phyloP scores from a whole-genome alignment of 140 eudicot species.

The Anethum foeniculum region DNA sequence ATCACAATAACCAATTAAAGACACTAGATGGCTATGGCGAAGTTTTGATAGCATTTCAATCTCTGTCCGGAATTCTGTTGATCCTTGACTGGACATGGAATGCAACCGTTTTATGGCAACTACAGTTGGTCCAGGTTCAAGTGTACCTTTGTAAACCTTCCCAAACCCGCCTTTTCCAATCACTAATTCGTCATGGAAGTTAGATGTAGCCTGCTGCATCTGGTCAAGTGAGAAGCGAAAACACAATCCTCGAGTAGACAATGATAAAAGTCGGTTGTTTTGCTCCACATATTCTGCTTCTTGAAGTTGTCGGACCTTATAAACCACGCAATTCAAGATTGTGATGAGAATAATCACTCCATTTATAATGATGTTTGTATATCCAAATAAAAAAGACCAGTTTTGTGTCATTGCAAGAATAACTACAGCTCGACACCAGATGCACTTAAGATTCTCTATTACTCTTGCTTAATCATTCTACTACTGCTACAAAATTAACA shows the following conservation, averaged over 20 bases:
- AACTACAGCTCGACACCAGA: background rate
- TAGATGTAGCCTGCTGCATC: background rate
- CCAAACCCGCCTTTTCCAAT: constrained; percentile 6
- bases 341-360: background rate
- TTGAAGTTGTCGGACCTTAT: background rate
- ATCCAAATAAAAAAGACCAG: background rate
- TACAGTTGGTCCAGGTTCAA: background rate
- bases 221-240: background rate
- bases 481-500: background rate
- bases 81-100: background rate
- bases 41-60: background rate
- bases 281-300: background rate
- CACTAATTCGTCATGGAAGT: background rate
- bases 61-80: constrained; percentile 4
- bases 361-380: background rate
- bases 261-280: background rate
- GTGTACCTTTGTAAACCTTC: constrained; percentile 11
- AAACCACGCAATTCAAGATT: background rate
- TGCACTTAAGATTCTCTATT: background rate
- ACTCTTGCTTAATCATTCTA: background rate
- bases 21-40: constrained; percentile 1
- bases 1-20: background rate
- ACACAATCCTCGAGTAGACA: background rate
- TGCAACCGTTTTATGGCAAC: constrained; percentile 5
- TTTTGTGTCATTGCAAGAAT: background rate